Evolutionary conservation across 192 early-diverging fungal genomes (phyloP).

Genomic region (Backusella mclennaniae): DNA sequence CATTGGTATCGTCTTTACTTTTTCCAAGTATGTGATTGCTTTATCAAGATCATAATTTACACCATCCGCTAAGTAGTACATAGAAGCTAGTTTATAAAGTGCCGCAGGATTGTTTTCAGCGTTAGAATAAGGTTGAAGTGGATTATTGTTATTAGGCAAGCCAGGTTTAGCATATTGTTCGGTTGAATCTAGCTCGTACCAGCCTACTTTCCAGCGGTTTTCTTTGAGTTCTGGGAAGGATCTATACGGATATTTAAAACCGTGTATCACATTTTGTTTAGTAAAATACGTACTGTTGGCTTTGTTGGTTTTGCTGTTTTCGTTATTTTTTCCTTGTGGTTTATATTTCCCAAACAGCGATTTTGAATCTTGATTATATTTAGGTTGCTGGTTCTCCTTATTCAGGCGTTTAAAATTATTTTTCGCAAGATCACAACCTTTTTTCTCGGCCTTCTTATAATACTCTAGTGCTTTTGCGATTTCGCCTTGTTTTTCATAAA

Average conservation of each 20-base stretch:
- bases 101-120: background rate
- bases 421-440: background rate
- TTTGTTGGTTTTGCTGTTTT: background rate
- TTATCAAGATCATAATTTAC: background rate
- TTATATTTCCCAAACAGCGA: background rate
- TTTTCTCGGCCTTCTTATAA: background rate
- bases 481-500: background rate
- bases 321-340: background rate
- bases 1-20: background rate
- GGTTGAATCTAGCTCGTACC: background rate
- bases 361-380: background rate
- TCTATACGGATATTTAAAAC: background rate
- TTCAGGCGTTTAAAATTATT: background rate
- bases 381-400: background rate
- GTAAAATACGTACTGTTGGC: background rate
- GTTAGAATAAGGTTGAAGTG: background rate
- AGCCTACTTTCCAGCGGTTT: background rate
- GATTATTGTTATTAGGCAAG: background rate
- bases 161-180: background rate
- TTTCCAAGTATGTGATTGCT: background rate
- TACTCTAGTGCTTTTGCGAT: background rate
- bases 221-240: background rate
- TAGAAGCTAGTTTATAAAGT: background rate
- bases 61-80: background rate
- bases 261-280: background rate